Evolutionary conservation across 345 rosid genomes (phyloP).

Genomic region (Arabidopsis thaliana): DNA sequence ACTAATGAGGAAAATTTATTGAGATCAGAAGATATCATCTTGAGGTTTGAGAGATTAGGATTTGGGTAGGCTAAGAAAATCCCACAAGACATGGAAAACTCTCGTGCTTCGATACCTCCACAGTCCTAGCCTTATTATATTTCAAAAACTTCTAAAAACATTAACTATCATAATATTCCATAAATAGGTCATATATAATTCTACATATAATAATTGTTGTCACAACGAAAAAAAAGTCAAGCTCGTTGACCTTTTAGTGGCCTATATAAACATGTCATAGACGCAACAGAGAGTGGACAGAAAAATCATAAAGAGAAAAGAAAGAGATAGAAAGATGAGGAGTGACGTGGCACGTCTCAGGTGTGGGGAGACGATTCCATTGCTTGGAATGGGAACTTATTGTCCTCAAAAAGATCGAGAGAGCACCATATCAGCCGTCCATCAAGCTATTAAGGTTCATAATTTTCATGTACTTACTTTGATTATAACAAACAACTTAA

Average conservation of each 20-base stretch:
- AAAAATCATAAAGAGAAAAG: constrained; percentile 8
- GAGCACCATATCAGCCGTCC: constrained; percentile 64
- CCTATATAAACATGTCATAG: constrained; percentile 43
- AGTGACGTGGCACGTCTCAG: constrained; percentile 60
- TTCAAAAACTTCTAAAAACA: background rate
- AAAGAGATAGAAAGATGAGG: constrained; percentile 43
- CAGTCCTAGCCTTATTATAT: constrained; percentile 22
- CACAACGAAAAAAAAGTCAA: constrained; percentile 41
- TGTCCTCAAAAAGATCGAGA: constrained; percentile 53
- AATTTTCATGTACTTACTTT: background rate
- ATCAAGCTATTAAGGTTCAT: constrained; percentile 69
- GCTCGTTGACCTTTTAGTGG: constrained; percentile 58
- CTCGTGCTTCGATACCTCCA: constrained; percentile 57
- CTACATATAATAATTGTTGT: constrained; percentile 33
- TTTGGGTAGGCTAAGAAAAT: constrained; percentile 59
- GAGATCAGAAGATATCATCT: constrained; percentile 39
- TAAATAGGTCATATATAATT: constrained; percentile 14
- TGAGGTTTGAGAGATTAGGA: constrained; percentile 45
- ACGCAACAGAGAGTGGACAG: constrained; percentile 21
- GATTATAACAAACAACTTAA: background rate
- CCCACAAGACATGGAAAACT: constrained; percentile 81
- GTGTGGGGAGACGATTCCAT: constrained; percentile 66
- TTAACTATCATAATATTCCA: constrained; percentile 22
- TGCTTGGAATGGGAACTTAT: constrained; percentile 82
- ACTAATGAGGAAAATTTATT: constrained; percentile 44